A percentile compares a stretch with the other conserved stretches of the same genome.
phyloP scores from a whole-genome alignment of 2,329 filamentous ascomycete species.

The Epichloe brachyelytri region DNA sequence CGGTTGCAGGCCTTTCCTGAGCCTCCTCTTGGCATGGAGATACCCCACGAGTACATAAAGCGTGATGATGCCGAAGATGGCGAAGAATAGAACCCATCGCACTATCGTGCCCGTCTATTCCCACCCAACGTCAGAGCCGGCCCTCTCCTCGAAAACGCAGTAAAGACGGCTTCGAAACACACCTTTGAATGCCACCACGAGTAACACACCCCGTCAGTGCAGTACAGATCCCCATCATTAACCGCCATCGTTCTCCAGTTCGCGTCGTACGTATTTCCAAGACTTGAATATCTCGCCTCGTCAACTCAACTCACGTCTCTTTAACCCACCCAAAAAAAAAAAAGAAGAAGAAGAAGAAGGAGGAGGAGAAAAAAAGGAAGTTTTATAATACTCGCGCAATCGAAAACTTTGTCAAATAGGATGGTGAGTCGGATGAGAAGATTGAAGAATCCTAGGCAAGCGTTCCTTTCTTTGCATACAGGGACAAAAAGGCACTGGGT shows the following conservation, averaged over 20 bases:
- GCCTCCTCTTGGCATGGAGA: conserved; percentile 53
- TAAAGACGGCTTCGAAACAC: not conserved
- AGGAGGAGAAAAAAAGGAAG: not conserved
- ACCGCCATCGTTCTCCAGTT: not conserved
- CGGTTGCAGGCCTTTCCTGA: conserved; percentile 52
- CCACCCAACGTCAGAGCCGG: not conserved
- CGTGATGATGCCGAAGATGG: conserved; percentile 44
- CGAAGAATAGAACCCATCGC: conserved; percentile 58
- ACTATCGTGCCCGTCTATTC: conserved; percentile 48
- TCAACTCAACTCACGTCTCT: not conserved
- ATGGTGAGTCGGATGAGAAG: no score
- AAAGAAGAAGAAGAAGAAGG: not conserved
- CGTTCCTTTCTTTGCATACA: no score
- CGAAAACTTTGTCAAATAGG: no score
- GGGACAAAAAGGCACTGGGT: no score
- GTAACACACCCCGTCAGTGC: not conserved
- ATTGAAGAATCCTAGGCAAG: no score
- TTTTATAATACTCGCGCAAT: no score
- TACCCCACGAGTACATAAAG: conserved; percentile 55
- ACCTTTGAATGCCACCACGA: conserved; percentile 20
- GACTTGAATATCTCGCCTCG: no score
- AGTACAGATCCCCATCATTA: conserved; percentile 1
- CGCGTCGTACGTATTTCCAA: not conserved
- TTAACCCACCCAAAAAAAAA: not conserved
- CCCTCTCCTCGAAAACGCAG: not conserved